phyloP scores from a whole-genome alignment of 179 eudicot species.

The Corrigiola litoralis region DNA sequence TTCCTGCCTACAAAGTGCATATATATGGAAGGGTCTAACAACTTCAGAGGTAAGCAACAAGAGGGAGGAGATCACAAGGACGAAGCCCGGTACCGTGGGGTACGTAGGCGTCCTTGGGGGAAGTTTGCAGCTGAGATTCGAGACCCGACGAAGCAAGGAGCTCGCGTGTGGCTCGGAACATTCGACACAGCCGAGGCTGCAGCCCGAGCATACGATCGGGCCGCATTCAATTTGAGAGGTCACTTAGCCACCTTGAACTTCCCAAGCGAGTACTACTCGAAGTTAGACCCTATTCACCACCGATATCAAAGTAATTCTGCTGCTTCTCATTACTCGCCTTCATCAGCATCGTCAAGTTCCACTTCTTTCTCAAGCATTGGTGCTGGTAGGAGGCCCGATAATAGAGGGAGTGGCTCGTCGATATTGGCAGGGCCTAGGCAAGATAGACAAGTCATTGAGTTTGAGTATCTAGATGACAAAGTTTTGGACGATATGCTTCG shows the following conservation, averaged over 20 bases:
- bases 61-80: conserved; percentile 21
- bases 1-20: no score
- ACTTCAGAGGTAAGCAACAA: conserved; percentile 18
- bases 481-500: conserved; percentile 54
- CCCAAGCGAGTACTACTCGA: conserved; percentile 44
- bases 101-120: conserved; percentile 52
- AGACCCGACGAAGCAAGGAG: conserved; percentile 43
- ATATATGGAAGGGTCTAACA: conserved; percentile 27
- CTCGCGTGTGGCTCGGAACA: conserved; percentile 60
- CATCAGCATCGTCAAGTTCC: conserved; percentile 7
- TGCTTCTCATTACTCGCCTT: neutral
- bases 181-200: conserved; percentile 50
- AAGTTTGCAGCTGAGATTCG: conserved; percentile 61
- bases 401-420: conserved; percentile 10
- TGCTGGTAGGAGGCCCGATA: conserved; percentile 6
- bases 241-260: conserved; percentile 59
- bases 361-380: neutral
- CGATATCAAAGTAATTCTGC: conserved; percentile 7
- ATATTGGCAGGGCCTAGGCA: conserved; percentile 8
- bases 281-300: conserved; percentile 20
- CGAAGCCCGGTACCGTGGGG: conserved; percentile 45
- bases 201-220: conserved; percentile 54
- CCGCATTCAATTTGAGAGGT: conserved; percentile 51
- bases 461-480: conserved; percentile 48
- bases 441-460: conserved; percentile 42